Percentiles rank a stretch among this genome's conserved stretches.
Evolutionary conservation across 2,329 filamentous ascomycete species (phyloP).

Genomic region (Talaromyces islandicus): DNA sequence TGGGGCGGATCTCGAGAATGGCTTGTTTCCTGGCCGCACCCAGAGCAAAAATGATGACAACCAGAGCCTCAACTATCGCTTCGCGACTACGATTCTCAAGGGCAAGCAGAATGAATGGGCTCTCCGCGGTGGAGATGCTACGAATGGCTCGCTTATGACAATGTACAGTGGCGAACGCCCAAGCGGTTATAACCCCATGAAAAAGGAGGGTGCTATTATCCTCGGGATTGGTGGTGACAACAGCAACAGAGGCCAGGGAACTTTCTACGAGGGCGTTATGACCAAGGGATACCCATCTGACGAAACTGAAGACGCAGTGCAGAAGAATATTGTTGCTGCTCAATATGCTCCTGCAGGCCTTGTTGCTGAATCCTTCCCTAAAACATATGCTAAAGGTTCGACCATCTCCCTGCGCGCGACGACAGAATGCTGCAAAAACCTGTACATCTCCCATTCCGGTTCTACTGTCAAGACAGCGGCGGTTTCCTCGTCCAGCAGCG

Average conservation of each 20-base stretch:
- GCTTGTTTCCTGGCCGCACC: slow-evolving; percentile 1
- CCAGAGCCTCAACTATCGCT: not conserved
- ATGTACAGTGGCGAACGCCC: slow-evolving; percentile 2
- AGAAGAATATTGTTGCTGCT: slow-evolving; percentile 6
- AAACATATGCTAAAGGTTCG: not conserved
- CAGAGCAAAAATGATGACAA: not conserved
- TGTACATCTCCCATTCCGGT: slow-evolving; percentile 2
- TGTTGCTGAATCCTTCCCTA: not conserved
- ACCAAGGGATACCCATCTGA: slow-evolving; percentile 6
- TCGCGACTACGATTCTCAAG: slow-evolving; percentile 8
- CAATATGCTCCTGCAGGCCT: not conserved
- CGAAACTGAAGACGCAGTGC: slow-evolving; percentile 6
- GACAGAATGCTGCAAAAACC: slow-evolving; percentile 1
- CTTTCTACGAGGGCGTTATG: slow-evolving; percentile 10
- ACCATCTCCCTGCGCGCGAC: slow-evolving; percentile 4
- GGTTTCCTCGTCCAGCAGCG: slow-evolving; percentile 4
- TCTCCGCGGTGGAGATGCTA: slow-evolving; percentile 7
- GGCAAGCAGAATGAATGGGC: slow-evolving; percentile 6
- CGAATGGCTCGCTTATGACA: not conserved
- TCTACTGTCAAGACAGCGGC: slow-evolving; percentile 5
- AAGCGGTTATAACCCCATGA: slow-evolving; percentile 5
- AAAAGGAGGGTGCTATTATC: slow-evolving; percentile 7
- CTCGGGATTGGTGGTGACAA: slow-evolving; percentile 9
- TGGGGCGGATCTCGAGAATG: slow-evolving; percentile 7
- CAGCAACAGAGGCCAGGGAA: slow-evolving; percentile 6